Evolutionary conservation across 306 rosid species (phyloP).

Genomic region (Cajanus cajan): DNA sequence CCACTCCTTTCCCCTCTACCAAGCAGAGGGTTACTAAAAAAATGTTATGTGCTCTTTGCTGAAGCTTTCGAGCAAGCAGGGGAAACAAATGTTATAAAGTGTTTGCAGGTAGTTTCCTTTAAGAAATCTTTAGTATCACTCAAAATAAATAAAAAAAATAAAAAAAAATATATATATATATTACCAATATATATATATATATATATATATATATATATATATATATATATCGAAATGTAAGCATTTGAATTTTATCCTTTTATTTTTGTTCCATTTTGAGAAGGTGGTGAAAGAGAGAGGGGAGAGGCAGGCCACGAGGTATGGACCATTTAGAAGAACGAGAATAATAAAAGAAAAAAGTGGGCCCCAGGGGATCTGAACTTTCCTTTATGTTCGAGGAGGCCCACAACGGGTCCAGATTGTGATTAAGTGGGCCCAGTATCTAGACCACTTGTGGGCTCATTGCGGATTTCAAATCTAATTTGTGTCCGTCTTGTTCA

Average conservation of each 20-base stretch:
- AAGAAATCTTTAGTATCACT: not conserved
- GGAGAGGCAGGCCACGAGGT: not conserved
- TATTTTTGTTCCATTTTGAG: too few species aligned
- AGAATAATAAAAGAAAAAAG: not conserved
- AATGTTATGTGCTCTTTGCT: not conserved
- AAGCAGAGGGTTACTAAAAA: too few species aligned
- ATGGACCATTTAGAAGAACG: not conserved
- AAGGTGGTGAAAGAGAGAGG: not conserved
- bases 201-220: too few species aligned
- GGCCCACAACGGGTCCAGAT: not conserved
- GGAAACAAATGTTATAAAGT: not conserved
- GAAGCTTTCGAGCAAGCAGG: not conserved
- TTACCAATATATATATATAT: too few species aligned
- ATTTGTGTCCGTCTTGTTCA: not conserved
- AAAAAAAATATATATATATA: too few species aligned
- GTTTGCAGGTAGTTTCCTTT: not conserved
- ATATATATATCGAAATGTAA: too few species aligned
- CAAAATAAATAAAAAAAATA: not conserved
- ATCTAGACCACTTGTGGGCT: not conserved
- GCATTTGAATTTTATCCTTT: too few species aligned
- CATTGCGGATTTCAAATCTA: not conserved
- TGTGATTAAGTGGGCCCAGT: not conserved
- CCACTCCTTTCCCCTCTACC: too few species aligned
- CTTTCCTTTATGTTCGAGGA: not conserved
- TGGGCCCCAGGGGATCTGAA: slow-evolving; percentile 7